Percentiles rank a stretch among this genome's conserved stretches.
Evolutionary conservation across 768 basidiomycete genomes (phyloP).

Genomic region (Mycena crocata): DNA sequence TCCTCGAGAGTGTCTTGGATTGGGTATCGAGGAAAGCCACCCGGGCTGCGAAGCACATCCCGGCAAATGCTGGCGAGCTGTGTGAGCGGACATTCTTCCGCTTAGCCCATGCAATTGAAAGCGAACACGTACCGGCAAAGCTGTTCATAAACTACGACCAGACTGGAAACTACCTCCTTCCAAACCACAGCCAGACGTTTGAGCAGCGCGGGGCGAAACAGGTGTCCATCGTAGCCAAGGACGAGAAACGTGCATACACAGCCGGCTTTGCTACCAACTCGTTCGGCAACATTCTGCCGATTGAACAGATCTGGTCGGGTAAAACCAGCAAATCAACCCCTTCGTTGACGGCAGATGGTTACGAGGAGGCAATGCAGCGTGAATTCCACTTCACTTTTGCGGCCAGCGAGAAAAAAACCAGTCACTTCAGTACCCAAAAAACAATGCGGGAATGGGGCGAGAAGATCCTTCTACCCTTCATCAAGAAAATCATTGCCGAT

Average conservation of each 20-base stretch:
- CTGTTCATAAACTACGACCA: constrained; percentile 13
- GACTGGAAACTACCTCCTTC: constrained; percentile 4
- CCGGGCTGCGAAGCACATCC: background rate
- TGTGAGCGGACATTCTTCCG: constrained; percentile 9
- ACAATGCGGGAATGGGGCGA: constrained; percentile 41
- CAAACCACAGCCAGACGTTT: constrained; percentile 3
- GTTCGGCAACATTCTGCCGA: constrained; percentile 40
- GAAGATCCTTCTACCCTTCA: constrained; percentile 31
- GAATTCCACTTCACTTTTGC: constrained; percentile 41
- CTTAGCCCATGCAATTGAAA: background rate
- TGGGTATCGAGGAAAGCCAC: background rate
- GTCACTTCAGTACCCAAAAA: constrained; percentile 41
- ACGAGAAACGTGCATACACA: constrained; percentile 8
- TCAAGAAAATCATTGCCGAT: constrained; percentile 18
- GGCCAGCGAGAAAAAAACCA: constrained; percentile 33
- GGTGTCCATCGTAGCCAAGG: background rate
- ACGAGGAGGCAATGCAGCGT: constrained; percentile 17
- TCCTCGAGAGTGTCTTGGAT: background rate
- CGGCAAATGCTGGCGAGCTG: background rate
- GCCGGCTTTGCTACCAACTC: constrained; percentile 20
- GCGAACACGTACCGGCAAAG: background rate
- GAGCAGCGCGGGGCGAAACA: background rate
- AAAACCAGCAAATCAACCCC: constrained; percentile 34
- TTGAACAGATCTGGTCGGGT: constrained; percentile 40
- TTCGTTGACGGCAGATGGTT: constrained; percentile 10